phyloP scores from a whole-genome alignment of 768 basidiomycete species.

The Roridomyces roridus region DNA sequence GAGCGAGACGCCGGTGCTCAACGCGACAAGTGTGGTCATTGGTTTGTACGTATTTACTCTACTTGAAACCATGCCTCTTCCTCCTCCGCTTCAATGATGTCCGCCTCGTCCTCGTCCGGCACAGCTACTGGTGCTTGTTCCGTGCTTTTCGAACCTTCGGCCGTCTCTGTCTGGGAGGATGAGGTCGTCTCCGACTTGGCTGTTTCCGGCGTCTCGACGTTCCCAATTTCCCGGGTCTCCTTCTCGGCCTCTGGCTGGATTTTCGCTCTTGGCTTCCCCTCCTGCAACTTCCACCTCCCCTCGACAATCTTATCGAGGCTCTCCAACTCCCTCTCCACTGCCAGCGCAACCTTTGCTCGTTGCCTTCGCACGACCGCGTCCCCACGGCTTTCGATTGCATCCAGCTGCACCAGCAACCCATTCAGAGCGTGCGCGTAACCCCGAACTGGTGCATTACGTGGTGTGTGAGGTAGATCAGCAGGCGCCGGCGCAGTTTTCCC shows the following conservation, averaged over 20 bases:
- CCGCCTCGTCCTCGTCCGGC: background rate
- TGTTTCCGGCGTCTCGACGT: too few species aligned
- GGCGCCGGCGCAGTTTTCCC: background rate
- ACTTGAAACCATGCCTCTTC: slow-evolving; percentile 5
- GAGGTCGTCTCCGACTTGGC: too few species aligned
- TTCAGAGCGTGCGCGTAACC: slow-evolving; percentile 52
- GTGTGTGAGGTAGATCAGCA: slow-evolving; percentile 46
- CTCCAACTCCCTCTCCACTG: slow-evolving; percentile 51
- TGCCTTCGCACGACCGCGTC: slow-evolving; percentile 42
- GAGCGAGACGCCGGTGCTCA: slow-evolving; percentile 50
- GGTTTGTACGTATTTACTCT: background rate
- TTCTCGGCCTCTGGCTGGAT: background rate
- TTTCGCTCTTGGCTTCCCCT: too few species aligned
- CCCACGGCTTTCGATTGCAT: slow-evolving; percentile 54
- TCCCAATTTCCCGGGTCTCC: too few species aligned
- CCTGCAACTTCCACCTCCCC: slow-evolving; percentile 27
- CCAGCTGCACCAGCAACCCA: slow-evolving; percentile 50
- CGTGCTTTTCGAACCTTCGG: slow-evolving; percentile 4
- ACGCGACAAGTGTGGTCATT: slow-evolving; percentile 17
- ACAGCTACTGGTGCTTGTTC: slow-evolving; percentile 2
- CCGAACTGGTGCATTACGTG: slow-evolving; percentile 51
- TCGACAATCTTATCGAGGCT: slow-evolving; percentile 43
- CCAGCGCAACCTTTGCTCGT: slow-evolving; percentile 47
- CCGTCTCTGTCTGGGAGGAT: too few species aligned
- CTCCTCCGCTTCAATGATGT: background rate